These are phyloP conservation scores for Thraustochytrium sp. DNA, from an alignment of 352 stramenopile genomes.

Conservation along the genomic window DNA sequence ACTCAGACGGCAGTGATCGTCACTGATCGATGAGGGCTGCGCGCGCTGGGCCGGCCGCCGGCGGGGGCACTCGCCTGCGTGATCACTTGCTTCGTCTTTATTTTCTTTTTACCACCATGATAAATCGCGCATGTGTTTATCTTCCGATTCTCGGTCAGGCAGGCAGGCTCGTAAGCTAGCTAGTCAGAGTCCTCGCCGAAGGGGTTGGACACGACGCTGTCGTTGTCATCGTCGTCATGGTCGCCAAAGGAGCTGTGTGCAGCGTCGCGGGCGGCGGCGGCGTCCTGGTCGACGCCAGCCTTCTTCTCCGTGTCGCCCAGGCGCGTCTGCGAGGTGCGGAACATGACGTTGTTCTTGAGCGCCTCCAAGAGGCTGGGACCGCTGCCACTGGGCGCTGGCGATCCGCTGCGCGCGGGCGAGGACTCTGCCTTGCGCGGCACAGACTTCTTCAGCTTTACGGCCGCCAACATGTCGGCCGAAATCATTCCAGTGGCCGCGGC, in stretches of 20 bases:
- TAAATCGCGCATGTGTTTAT: too few relatives aligned
- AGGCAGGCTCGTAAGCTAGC: too few relatives aligned
- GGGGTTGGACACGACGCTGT: not conserved
- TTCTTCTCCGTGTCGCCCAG: not conserved
- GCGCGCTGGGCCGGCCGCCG: too few relatives aligned
- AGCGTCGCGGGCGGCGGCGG: too few relatives aligned
- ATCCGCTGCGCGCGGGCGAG: not conserved
- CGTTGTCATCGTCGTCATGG: not conserved
- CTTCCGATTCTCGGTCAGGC: too few relatives aligned
- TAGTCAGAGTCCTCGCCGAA: too few relatives aligned
- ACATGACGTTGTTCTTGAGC: constrained; percentile 42
- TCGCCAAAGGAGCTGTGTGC: too few relatives aligned
- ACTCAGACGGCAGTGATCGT: too few relatives aligned
- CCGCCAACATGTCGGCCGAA: not conserved
- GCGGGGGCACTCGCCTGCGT: too few relatives aligned
- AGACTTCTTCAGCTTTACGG: not conserved
- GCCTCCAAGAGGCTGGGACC: not conserved
- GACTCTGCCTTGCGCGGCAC: not conserved
- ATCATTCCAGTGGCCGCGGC: not conserved
- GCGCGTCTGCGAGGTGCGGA: constrained; percentile 2
- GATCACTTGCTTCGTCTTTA: too few relatives aligned
- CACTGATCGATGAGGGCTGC: too few relatives aligned
- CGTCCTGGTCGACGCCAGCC: not conserved
- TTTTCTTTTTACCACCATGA: too few relatives aligned
- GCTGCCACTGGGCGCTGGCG: not conserved